Conservation (phyloP, 352 stramenopile genomes). For the Phytophthora agathidicida region DNA sequence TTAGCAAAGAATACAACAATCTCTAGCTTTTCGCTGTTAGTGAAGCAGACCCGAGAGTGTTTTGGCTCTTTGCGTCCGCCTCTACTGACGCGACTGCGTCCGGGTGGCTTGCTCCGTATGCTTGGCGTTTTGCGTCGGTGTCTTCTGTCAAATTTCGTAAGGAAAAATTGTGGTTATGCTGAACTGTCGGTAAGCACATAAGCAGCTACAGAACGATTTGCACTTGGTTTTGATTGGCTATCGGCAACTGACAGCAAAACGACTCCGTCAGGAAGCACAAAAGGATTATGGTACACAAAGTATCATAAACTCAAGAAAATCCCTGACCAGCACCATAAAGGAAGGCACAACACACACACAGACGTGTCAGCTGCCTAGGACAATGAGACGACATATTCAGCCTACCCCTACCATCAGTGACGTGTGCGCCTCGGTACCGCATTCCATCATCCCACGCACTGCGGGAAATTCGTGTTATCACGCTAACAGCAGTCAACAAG, state of each 20-base stretch:
- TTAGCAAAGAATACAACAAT: neutral
- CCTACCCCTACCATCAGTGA: too few species aligned
- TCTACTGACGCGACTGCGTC: neutral
- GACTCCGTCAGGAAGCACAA: conserved; percentile 8
- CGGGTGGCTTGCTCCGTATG: neutral
- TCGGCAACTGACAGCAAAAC: conserved; percentile 1
- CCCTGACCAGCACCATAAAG: too few species aligned
- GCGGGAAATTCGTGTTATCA: too few species aligned
- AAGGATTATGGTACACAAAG: conserved; percentile 12
- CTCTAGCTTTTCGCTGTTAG: neutral
- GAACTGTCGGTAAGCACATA: conserved; percentile 3
- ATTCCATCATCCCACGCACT: too few species aligned
- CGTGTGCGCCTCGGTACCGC: too few species aligned
- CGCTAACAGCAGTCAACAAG: too few species aligned
- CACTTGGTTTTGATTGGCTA: neutral
- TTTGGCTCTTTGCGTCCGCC: neutral
- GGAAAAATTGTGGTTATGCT: neutral
- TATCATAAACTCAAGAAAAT: too few species aligned
- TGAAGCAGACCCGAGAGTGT: neutral
- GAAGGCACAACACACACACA: too few species aligned
- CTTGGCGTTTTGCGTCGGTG: neutral
- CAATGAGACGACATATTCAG: too few species aligned
- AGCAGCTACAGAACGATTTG: neutral
- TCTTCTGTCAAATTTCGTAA: neutral
- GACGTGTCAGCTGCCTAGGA: too few species aligned